These are phyloP conservation scores for Pseudoturritis turrita DNA, from an alignment of 345 rosid species.

Conservation along the genomic window DNA sequence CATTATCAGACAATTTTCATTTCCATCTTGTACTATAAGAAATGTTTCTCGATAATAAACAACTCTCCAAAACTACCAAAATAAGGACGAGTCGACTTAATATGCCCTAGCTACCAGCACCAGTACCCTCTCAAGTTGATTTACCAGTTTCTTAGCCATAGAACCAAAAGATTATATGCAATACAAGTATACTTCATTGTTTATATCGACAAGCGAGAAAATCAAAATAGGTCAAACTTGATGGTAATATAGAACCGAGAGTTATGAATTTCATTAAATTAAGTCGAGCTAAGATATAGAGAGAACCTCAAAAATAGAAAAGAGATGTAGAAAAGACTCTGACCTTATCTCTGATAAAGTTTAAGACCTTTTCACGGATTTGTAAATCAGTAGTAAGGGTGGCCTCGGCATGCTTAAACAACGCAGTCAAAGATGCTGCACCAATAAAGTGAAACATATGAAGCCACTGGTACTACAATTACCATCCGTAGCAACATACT, in stretches of 20 bases:
- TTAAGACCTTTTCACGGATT: slow-evolving; percentile 74
- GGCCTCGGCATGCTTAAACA: slow-evolving; percentile 65
- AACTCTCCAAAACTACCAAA: neutral
- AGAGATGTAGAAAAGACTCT: neutral
- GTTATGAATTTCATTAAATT: neutral
- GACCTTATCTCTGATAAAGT: slow-evolving; percentile 85
- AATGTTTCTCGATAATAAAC: neutral
- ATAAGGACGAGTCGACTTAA: neutral
- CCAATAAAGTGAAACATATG: neutral
- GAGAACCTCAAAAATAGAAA: neutral
- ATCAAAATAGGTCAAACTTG: neutral
- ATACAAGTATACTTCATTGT: slow-evolving; percentile 1
- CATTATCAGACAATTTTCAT: neutral
- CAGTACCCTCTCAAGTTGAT: neutral
- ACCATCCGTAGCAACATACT: neutral
- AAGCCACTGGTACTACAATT: neutral
- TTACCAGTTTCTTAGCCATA: too few relatives aligned
- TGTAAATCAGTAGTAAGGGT: slow-evolving; percentile 52
- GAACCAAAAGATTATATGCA: neutral
- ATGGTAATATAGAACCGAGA: neutral
- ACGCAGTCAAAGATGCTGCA: slow-evolving; percentile 76
- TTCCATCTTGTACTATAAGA: neutral
- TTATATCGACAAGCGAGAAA: neutral
- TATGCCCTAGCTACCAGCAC: neutral
- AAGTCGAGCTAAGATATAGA: neutral